A percentile compares a stretch with the other conserved stretches of the same genome.
Evolutionary conservation across 352 stramenopile genomes (phyloP).

Genomic region (Globisporangium barbulae): DNA sequence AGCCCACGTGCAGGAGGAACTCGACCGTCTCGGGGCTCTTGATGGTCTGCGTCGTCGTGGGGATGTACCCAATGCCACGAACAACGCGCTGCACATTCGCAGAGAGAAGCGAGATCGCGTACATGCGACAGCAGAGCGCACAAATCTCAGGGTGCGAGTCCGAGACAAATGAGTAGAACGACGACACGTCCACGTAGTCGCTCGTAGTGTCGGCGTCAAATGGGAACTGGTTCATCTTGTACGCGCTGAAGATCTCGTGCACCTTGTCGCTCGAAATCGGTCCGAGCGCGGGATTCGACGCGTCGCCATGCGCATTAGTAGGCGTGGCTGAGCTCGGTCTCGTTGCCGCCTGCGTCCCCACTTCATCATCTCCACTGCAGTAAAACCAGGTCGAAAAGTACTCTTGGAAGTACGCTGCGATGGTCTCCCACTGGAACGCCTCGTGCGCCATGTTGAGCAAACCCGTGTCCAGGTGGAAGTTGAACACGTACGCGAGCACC

Average conservation of each 20-base stretch:
- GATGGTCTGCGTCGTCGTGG: slow-evolving; percentile 49
- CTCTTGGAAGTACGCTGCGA: slow-evolving; percentile 60
- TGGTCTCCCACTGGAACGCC: slow-evolving; percentile 46
- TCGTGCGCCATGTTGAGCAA: slow-evolving; percentile 51
- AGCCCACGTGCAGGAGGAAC: slow-evolving; percentile 64
- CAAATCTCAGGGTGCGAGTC: slow-evolving; percentile 79
- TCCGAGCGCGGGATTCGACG: not conserved
- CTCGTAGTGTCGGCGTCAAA: slow-evolving; percentile 69
- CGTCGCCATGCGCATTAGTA: not conserved
- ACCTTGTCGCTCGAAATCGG: slow-evolving; percentile 34
- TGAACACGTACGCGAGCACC: slow-evolving; percentile 73
- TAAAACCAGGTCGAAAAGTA: slow-evolving; percentile 73
- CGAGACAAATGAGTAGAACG: slow-evolving; percentile 84
- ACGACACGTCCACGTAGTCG: slow-evolving; percentile 77
- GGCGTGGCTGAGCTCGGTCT: not conserved
- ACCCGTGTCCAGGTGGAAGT: slow-evolving; percentile 69
- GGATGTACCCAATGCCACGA: slow-evolving; percentile 58
- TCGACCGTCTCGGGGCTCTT: slow-evolving; percentile 46
- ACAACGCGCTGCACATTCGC: slow-evolving; percentile 54
- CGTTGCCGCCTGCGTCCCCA: not conserved
- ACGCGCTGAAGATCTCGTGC: slow-evolving; percentile 52
- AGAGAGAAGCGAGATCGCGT: slow-evolving; percentile 58
- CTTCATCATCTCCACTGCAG: not conserved
- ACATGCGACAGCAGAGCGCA: slow-evolving; percentile 73
- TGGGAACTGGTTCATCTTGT: slow-evolving; percentile 66